Base-by-base conservation (phyloP, 2,329 filamentous ascomycete species). In the Dactylellina cionopaga region DNA sequence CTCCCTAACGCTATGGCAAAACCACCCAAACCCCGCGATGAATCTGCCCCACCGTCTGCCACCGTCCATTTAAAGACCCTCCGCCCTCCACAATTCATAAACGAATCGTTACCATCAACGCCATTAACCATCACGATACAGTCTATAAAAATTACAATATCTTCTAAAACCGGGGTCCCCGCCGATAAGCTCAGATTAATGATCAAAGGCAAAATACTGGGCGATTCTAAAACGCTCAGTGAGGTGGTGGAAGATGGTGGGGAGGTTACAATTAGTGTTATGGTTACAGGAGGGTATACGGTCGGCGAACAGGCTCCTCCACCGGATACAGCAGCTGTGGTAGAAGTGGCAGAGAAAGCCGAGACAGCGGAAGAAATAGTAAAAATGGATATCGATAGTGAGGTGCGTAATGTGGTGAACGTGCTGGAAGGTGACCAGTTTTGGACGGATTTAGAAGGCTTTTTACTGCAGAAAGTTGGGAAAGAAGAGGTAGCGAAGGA, bases 121-220 rank as follows among this genome's bases (percentile, higher is more conserved):
- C 81, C 89, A 1, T 83, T 87, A 35, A 88, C 87, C 60, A 92
- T 91, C 0, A 92, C 90, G 1, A 84, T 96, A 44, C 88, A 91
- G 75, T 90, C 94, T 71, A 82, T 98, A 76, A 96, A 96, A 80
- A 82, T 85, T 56, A 83, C 85, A 1, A 88, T 96, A 43, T 85
- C 88, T 1, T 80, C 83, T 13, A 84, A 90, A 75, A 86, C 89
- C 3, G 83, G 84, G 24, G 85, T 91, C 65, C 85, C 88, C 1
- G 81, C 87, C n/a, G 87, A 89, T 37, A 96, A 96, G 83, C 87
- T 98, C 79, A 92, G 93, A 82, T 82, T 99, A 7, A 82, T 99
- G 74, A 86, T 90, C 79, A 91, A 91, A 80, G 96, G 95, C 83
- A 96, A 96, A 81, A 94, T 94, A 0, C 86, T 92, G 0, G 79